Conservation (phyloP, 306 rosid species). For the Albizia julibrissin region DNA sequence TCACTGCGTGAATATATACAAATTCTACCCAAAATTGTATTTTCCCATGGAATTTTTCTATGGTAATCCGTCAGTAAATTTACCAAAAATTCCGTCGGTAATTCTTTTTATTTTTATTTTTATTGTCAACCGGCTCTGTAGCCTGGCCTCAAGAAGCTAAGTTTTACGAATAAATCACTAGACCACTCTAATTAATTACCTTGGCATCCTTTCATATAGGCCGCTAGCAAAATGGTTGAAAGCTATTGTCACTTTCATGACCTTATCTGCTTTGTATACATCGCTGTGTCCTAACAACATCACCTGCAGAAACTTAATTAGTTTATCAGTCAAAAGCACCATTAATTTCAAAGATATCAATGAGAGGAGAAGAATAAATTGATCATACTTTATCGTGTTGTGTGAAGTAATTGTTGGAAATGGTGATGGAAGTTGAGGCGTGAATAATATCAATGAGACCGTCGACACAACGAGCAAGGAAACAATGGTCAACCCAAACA, state of each 20-base stretch:
- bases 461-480: slow-evolving; percentile 40
- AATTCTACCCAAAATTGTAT: too few relatives aligned
- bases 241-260: slow-evolving; percentile 51
- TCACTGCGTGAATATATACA: not conserved
- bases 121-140: not conserved
- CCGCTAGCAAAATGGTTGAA: slow-evolving; percentile 47
- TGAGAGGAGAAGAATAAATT: not conserved
- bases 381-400: slow-evolving; percentile 61
- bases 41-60: too few relatives aligned
- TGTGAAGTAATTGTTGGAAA: slow-evolving; percentile 61
- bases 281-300: slow-evolving; percentile 88
- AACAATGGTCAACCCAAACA: slow-evolving; percentile 73
- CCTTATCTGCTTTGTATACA: slow-evolving; percentile 49
- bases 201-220: slow-evolving; percentile 77
- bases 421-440: slow-evolving; percentile 60
- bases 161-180: not conserved
- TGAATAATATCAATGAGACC: slow-evolving; percentile 57
- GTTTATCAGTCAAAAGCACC: not conserved
- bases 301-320: slow-evolving; percentile 50
- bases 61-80: too few relatives aligned
- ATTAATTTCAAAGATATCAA: not conserved
- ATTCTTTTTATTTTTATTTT: too few relatives aligned
- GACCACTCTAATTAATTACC: slow-evolving; percentile 39
- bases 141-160: not conserved
- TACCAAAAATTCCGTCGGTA: too few relatives aligned